These are phyloP conservation scores for Pestalotiopsis sp. DNA, from an alignment of 2,329 filamentous ascomycete species.

Conservation along the genomic window DNA sequence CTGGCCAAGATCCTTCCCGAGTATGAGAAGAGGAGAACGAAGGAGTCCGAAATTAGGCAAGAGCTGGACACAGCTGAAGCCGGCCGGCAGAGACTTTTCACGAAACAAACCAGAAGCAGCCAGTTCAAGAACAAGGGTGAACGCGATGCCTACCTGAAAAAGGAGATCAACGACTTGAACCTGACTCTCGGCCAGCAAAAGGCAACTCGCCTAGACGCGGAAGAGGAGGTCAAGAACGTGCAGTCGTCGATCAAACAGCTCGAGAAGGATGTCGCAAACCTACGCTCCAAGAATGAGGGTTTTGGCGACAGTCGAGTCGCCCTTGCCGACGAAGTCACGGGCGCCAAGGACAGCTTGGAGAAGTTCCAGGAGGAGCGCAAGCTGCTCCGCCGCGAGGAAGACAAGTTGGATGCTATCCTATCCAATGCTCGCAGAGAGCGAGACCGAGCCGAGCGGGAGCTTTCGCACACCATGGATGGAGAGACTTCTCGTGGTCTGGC, in stretches of 20 bases:
- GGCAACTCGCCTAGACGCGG: conserved; percentile 80
- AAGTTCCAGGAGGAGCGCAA: conserved; percentile 85
- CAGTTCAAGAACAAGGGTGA: conserved; percentile 88
- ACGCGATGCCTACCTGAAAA: conserved; percentile 79
- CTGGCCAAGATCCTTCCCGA: conserved; percentile 75
- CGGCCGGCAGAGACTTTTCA: conserved; percentile 77
- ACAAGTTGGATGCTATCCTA: conserved; percentile 79
- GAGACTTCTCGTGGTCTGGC: conserved; percentile 85
- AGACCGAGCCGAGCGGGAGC: conserved; percentile 73
- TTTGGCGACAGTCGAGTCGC: conserved; percentile 75
- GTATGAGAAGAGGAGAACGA: conserved; percentile 72
- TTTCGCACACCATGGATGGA: conserved; percentile 87
- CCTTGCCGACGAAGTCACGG: conserved; percentile 73
- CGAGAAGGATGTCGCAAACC: conserved; percentile 70
- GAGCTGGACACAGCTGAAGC: conserved; percentile 78
- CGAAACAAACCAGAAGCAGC: conserved; percentile 87
- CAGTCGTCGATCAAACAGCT: conserved; percentile 71
- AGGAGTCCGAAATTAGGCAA: conserved; percentile 72
- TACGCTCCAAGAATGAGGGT: conserved; percentile 76
- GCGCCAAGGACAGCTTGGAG: conserved; percentile 78
- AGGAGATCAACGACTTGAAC: conserved; percentile 81
- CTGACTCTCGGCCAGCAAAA: conserved; percentile 78
- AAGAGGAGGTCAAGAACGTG: conserved; percentile 78
- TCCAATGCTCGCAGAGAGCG: conserved; percentile 76
- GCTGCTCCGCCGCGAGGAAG: conserved; percentile 84